Conservation (phyloP, 805 yeast species). For the Metschnikowia noctiluminum region DNA sequence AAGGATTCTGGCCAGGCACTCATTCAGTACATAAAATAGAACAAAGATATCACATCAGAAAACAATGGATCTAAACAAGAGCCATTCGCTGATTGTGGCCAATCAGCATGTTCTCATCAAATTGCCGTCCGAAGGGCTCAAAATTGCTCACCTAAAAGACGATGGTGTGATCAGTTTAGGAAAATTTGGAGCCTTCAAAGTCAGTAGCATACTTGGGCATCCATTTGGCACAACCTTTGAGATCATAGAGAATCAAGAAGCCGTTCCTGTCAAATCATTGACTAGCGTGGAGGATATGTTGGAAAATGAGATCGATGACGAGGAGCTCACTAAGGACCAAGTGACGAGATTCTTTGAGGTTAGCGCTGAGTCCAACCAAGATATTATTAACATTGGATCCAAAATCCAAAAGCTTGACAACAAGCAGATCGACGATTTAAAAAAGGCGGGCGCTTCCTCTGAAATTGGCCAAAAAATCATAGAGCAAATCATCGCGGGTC, state of each 20-base stretch:
- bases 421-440: slow-evolving; percentile 83
- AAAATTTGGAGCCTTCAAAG: slow-evolving; percentile 84
- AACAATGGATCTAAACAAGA: slow-evolving; percentile 11
- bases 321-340: slow-evolving; percentile 37
- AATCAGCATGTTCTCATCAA: slow-evolving; percentile 61
- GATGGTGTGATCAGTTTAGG: slow-evolving; percentile 71
- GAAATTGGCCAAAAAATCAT: slow-evolving; percentile 74
- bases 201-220: slow-evolving; percentile 71
- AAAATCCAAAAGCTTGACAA: slow-evolving; percentile 68
- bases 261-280: slow-evolving; percentile 47
- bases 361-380: slow-evolving; percentile 60
- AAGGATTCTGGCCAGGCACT: not conserved
- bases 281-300: slow-evolving; percentile 17
- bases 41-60: not conserved
- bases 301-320: slow-evolving; percentile 28
- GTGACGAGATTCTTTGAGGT: slow-evolving; percentile 36
- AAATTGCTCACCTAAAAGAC: slow-evolving; percentile 63
- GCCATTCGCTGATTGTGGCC: slow-evolving; percentile 36
- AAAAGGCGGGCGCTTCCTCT: slow-evolving; percentile 61
- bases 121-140: slow-evolving; percentile 77
- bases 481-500: slow-evolving; percentile 76
- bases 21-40: too few species aligned
- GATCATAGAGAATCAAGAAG: slow-evolving; percentile 54
- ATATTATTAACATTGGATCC: slow-evolving; percentile 64
- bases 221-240: slow-evolving; percentile 91